Conservation (phyloP, 169 alveolate genomes). For the Plasmodium reichenowi region DNA sequence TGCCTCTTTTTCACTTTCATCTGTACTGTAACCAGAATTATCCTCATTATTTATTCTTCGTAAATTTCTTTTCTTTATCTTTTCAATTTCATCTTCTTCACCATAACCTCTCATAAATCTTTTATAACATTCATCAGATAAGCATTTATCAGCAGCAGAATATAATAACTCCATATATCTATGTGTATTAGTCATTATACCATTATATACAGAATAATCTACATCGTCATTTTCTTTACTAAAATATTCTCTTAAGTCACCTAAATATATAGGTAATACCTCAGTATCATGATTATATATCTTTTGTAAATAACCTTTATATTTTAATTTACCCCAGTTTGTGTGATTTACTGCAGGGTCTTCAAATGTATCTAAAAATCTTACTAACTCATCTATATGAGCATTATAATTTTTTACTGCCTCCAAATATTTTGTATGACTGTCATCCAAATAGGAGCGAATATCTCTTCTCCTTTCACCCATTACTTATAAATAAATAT, state of each 20-base stretch:
- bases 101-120: slow-evolving; percentile 62
- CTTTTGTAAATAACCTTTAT: slow-evolving; percentile 52
- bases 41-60: slow-evolving; percentile 73
- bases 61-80: slow-evolving; percentile 29
- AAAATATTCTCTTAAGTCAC: slow-evolving; percentile 58
- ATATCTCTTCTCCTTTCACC: slow-evolving; percentile 39
- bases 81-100: slow-evolving; percentile 68
- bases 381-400: slow-evolving; percentile 40
- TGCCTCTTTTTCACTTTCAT: slow-evolving; percentile 75
- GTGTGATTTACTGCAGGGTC: slow-evolving; percentile 51
- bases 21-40: slow-evolving; percentile 51
- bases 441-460: slow-evolving; percentile 57
- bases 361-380: slow-evolving; percentile 53
- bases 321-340: slow-evolving; percentile 68
- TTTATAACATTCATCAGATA: slow-evolving; percentile 62
- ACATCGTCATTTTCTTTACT: slow-evolving; percentile 59
- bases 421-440: slow-evolving; percentile 58
- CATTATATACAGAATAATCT: slow-evolving; percentile 80
- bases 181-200: slow-evolving; percentile 83
- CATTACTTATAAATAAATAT: background rate
- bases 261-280: slow-evolving; percentile 66
- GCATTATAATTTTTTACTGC: slow-evolving; percentile 71
- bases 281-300: slow-evolving; percentile 70
- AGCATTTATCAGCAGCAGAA: slow-evolving; percentile 82
- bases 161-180: slow-evolving; percentile 84